Evolutionary conservation across 768 basidiomycete species (phyloP).

Genomic region (Pleurotus pulmonarius): DNA sequence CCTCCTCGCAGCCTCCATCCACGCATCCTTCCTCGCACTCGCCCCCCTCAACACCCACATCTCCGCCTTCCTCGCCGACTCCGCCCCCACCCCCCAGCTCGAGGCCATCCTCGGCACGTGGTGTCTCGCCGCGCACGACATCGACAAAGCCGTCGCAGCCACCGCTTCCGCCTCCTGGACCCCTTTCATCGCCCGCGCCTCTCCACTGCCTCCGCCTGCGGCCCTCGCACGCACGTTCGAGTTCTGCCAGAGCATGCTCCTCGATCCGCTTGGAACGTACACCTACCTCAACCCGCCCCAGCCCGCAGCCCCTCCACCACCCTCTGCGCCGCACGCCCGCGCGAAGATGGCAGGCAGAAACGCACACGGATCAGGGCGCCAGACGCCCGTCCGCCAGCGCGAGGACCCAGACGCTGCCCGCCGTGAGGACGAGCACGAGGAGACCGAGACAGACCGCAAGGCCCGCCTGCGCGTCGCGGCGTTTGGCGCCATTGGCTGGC

Average conservation of each 20-base stretch:
- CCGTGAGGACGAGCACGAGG: conserved; percentile 61
- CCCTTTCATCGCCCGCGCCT: conserved; percentile 23
- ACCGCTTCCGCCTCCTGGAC: conserved; percentile 55
- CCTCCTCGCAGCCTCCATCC: conserved; percentile 53
- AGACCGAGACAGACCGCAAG: conserved; percentile 63
- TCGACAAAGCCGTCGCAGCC: conserved; percentile 58
- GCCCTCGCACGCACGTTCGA: conserved; percentile 33
- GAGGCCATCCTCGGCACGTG: conserved; percentile 68
- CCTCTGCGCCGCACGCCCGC: conserved; percentile 21
- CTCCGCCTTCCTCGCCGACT: conserved; percentile 45
- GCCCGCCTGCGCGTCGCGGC: conserved; percentile 69
- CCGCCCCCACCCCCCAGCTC: conserved; percentile 38
- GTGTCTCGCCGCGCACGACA: conserved; percentile 68
- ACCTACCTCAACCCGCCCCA: conserved; percentile 59
- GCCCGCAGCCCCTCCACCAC: conserved; percentile 25
- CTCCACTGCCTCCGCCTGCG: conserved; percentile 44
- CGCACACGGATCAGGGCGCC: conserved; percentile 14
- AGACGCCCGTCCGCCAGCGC: conserved; percentile 18
- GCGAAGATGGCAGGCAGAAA: conserved; percentile 25
- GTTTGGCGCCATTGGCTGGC: conserved; percentile 61
- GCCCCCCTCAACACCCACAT: conserved; percentile 44
- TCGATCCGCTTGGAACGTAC: conserved; percentile 63
- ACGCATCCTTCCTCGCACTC: conserved; percentile 62
- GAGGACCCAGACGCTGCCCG: conserved; percentile 23
- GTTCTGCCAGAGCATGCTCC: conserved; percentile 51